A percentile compares a stretch with the other conserved stretches of the same genome.
These are phyloP conservation scores for Pseudocercospora pini-densiflorae DNA, from an alignment of 2,329 filamentous ascomycete genomes.

Conservation along the genomic window DNA sequence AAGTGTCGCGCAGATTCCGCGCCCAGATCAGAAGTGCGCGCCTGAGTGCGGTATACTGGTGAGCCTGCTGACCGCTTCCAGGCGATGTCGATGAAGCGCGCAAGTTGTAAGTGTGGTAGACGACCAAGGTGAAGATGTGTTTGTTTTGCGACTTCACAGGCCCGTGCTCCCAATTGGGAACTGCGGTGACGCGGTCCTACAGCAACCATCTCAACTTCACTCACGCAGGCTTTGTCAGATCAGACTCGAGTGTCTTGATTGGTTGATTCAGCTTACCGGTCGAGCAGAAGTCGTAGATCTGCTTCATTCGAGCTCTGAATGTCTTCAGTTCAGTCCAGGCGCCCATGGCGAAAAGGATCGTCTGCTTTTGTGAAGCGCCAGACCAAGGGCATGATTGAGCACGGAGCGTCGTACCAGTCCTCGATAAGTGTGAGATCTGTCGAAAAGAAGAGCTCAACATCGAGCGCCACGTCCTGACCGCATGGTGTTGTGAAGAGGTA, in stretches of 20 bases:
- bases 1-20: neutral
- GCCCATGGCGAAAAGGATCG: neutral
- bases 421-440: neutral
- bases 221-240: neutral
- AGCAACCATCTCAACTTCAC: conserved; percentile 5
- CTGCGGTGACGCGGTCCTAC: neutral
- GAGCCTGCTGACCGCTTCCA: neutral
- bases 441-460: neutral
- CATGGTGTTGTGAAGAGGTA: neutral
- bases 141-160: neutral
- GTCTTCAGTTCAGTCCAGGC: neutral
- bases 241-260: neutral
- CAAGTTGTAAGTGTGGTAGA: neutral
- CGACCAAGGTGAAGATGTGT: neutral
- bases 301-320: neutral
- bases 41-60: neutral
- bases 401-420: neutral
- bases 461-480: neutral
- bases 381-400: neutral
- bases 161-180: neutral
- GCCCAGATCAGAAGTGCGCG: neutral
- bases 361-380: neutral
- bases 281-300: neutral
- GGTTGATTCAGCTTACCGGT: neutral
- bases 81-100: neutral